Conservation (phyloP, 345 rosid species). For the Murraya koenigii region DNA sequence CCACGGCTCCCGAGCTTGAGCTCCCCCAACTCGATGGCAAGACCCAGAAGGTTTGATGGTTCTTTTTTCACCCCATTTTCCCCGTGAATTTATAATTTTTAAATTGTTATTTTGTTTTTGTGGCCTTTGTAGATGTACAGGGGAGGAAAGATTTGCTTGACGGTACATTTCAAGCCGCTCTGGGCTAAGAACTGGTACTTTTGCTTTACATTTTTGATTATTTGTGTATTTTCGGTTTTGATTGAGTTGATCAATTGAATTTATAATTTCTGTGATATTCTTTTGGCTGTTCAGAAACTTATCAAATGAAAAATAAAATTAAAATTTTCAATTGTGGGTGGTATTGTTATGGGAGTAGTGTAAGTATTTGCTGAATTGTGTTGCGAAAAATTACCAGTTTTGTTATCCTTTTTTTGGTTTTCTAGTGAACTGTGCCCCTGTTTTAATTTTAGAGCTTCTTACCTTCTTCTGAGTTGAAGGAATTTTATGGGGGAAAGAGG, state of each 20-base stretch:
- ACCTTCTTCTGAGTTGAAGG: not conserved
- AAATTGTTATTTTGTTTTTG: not conserved
- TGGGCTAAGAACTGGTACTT: conserved; percentile 95
- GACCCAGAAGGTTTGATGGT: conserved; percentile 69
- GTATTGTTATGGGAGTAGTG: not conserved
- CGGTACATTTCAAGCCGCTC: conserved; percentile 97
- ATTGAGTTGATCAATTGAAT: not conserved
- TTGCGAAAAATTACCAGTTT: not conserved
- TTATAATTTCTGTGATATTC: not conserved
- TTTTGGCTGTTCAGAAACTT: not conserved
- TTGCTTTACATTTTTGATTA: not conserved
- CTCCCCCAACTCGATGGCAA: conserved; percentile 90
- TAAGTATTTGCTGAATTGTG: not conserved
- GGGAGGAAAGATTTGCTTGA: conserved; percentile 98
- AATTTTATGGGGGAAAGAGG: no score
- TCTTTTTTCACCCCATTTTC: not conserved
- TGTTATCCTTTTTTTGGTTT: not conserved
- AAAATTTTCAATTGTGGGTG: not conserved
- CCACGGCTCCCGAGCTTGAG: conserved; percentile 94
- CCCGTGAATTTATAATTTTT: not conserved
- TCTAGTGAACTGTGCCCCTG: not conserved
- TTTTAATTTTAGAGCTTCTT: not conserved
- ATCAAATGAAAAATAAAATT: not conserved
- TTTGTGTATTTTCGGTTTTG: not conserved
- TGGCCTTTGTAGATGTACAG: conserved; percentile 68